Evolutionary conservation across 1,284 basidiomycete species (phyloP).

Genomic region (Fomitopsis schrenkii): DNA sequence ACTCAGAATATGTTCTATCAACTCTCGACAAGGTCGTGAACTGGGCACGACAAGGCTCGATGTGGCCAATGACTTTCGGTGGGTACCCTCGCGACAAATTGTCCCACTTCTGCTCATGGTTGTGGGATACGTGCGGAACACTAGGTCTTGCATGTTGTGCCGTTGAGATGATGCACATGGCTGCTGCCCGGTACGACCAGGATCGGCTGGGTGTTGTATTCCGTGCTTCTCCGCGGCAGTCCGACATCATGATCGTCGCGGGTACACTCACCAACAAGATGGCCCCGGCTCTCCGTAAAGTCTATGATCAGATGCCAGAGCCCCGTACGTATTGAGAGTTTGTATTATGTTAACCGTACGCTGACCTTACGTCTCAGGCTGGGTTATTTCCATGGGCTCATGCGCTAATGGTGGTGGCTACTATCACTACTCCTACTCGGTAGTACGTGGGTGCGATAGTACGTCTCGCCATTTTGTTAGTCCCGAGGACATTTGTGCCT

Average conservation of each 20-base stretch:
- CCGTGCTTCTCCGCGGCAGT: constrained; percentile 96
- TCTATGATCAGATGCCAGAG: constrained; percentile 97
- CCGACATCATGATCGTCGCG: constrained; percentile 99
- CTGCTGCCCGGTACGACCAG: constrained; percentile 97
- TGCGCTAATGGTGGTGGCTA: constrained; percentile 99
- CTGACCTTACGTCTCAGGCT: constrained; percentile 46
- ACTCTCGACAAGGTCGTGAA: constrained; percentile 97
- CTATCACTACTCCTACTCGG: constrained; percentile 98
- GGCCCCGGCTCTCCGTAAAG: constrained; percentile 94
- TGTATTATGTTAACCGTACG: neutral
- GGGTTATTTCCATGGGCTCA: constrained; percentile 99
- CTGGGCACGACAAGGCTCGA: constrained; percentile 96
- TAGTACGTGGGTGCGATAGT: constrained; percentile 99
- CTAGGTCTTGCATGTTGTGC: constrained; percentile 96
- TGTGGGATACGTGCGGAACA: neutral
- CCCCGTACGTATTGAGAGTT: constrained; percentile 52
- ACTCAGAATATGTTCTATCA: constrained; percentile 90
- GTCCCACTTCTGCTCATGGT: constrained; percentile 1
- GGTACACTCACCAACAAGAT: constrained; percentile 99
- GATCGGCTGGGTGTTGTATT: constrained; percentile 98
- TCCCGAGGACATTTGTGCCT: constrained; percentile 2
- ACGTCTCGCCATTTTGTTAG: constrained; percentile 26
- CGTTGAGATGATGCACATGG: constrained; percentile 99
- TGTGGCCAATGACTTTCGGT: constrained; percentile 99
- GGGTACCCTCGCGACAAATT: constrained; percentile 15